Base-by-base conservation (phyloP, 2,329 filamentous ascomycete genomes). In the Diaporthe ilicicola region DNA sequence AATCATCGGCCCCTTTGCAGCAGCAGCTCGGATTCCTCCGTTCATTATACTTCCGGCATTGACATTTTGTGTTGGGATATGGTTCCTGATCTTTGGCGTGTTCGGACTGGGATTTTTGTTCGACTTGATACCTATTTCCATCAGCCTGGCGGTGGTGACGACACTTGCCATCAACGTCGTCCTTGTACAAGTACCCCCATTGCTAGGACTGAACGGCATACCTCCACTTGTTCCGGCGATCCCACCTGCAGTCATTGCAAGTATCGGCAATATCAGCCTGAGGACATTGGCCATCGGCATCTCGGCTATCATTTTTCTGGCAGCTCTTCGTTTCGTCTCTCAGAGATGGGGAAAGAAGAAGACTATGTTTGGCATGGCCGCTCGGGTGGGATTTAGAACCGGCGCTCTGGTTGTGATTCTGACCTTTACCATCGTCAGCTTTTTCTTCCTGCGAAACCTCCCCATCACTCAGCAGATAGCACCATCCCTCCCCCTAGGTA, bases 21-120 rank as follows among this genome's bases (percentile, higher is more conserved):
- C 56, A n/a, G 50, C 56, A 10, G 46, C 56, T n/a, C 24, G 48
- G 4, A 53, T 70, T 24, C 67, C 67, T 1, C 37, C 56, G 19
- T 53, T 64, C 15, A 19, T 70, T 4, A 34, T 70, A 17, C 12
- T 70, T 24, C 67, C 67, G 22, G 67, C 67, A 4, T 51, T 70
- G 56, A 70, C 67, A 8, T 53, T 65, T 22, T 61, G 56, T 22
- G 67, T 70, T 13, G 61, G 67, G 5, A 70, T 70, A 32, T 70
- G 67, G 67, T 70, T 65, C 32, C 29, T 70, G 12, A 32, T 70
- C 19, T 70, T 70, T 22, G 67, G 67, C 15, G 27, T 65, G n/a
- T 24, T 70, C 4, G 67, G 67, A 12, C 67, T 70, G 48, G 67
- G 67, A 3, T 70, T 70, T 13, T 10, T 70, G 10, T 65, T 70